phyloP scores from a whole-genome alignment of 1,284 basidiomycete species.

The Termitomyces sp. region DNA sequence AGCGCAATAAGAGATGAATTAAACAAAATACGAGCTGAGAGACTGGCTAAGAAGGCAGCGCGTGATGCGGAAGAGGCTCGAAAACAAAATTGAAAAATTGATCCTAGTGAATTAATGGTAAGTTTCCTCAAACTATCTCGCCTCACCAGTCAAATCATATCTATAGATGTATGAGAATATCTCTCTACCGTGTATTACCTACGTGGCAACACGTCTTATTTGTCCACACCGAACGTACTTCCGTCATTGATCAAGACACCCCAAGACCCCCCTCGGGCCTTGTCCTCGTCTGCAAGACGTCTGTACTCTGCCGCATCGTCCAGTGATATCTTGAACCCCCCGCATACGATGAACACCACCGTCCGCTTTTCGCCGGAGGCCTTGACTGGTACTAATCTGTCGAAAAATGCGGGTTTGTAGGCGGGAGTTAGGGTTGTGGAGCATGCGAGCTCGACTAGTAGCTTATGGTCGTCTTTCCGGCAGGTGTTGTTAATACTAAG shows the following conservation, averaged over 20 bases:
- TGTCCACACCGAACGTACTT: slow-evolving; percentile 16
- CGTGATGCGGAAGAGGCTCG: slow-evolving; percentile 28
- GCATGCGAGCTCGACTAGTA: slow-evolving; percentile 68
- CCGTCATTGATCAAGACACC: slow-evolving; percentile 17
- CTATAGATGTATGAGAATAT: neutral
- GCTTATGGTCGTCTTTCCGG: slow-evolving; percentile 63
- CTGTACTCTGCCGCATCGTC: slow-evolving; percentile 47
- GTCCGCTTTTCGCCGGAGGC: slow-evolving; percentile 23
- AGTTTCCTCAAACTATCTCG: neutral
- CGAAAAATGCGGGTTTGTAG: slow-evolving; percentile 53
- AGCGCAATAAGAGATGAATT: slow-evolving; percentile 60
- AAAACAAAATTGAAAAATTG: slow-evolving; percentile 15
- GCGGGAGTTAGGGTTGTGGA: slow-evolving; percentile 61
- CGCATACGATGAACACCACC: slow-evolving; percentile 65
- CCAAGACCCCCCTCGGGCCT: slow-evolving; percentile 18
- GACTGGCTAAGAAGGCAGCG: slow-evolving; percentile 43
- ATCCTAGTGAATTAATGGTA: neutral
- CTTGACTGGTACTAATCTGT: slow-evolving; percentile 37
- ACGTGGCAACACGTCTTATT: slow-evolving; percentile 9
- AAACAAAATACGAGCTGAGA: slow-evolving; percentile 62
- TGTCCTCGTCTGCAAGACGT: slow-evolving; percentile 31
- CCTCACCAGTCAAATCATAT: neutral
- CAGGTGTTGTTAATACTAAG: neutral
- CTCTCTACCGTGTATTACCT: slow-evolving; percentile 2
- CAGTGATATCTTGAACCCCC: slow-evolving; percentile 63